Conservation (phyloP, 805 yeast genomes). For the Lipomyces mesembrius region DNA sequence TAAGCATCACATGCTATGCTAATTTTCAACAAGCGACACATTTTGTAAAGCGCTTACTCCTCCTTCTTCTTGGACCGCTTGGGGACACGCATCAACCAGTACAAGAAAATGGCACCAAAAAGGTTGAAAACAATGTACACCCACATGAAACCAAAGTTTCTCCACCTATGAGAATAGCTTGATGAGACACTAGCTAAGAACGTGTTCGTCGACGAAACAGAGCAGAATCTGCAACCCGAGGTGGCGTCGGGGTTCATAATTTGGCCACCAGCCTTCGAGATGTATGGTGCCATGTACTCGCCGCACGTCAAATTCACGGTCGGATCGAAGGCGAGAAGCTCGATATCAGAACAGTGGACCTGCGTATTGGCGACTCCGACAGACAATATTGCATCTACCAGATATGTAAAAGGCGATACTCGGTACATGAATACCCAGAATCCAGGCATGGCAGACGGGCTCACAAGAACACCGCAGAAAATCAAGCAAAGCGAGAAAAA, state of each 20-base stretch:
- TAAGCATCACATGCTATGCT: too few species aligned
- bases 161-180: conserved; percentile 60
- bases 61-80: conserved; percentile 26
- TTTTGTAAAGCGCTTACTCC: not conserved
- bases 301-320: conserved; percentile 65
- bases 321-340: conserved; percentile 56
- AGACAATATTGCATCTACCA: conserved; percentile 60
- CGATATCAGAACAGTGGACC: conserved; percentile 57
- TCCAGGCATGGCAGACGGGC: conserved; percentile 64
- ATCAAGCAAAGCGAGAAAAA: conserved; percentile 61
- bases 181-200: conserved; percentile 47
- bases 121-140: conserved; percentile 51
- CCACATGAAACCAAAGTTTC: conserved; percentile 65
- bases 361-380: conserved; percentile 55
- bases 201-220: conserved; percentile 24
- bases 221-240: conserved; percentile 33
- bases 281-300: conserved; percentile 54
- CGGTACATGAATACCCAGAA: conserved; percentile 88
- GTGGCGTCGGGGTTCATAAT: conserved; percentile 57
- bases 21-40: too few species aligned
- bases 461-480: conserved; percentile 73
- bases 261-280: conserved; percentile 59
- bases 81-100: conserved; percentile 34
- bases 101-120: conserved; percentile 49
- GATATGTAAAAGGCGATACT: conserved; percentile 70